These are phyloP conservation scores for Crotalaria pallida DNA, from an alignment of 306 rosid genomes.

Conservation along the genomic window DNA sequence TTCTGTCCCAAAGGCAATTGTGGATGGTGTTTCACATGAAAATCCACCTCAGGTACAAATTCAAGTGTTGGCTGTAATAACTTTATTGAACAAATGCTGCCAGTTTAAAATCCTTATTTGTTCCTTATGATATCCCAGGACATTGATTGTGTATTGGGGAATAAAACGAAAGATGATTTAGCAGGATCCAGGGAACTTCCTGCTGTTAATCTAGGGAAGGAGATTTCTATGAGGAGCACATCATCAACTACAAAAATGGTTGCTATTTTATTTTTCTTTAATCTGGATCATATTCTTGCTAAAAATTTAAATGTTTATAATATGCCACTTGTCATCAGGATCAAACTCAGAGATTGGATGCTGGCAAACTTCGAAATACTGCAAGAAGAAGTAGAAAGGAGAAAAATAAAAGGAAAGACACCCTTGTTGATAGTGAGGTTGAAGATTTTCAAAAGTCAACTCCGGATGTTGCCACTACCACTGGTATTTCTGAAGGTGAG, in stretches of 20 bases:
- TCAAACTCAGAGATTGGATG: constrained; percentile 30
- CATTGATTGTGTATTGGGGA: constrained; percentile 32
- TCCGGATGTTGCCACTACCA: constrained; percentile 37
- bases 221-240: constrained; percentile 32
- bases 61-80: constrained; percentile 18
- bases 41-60: constrained; percentile 48
- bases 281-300: constrained; percentile 31
- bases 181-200: constrained; percentile 33
- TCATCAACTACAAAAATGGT: constrained; percentile 49
- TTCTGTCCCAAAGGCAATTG: constrained; percentile 34
- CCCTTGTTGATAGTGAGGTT: constrained; percentile 27
- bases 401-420: constrained; percentile 50
- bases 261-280: constrained; percentile 21
- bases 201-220: constrained; percentile 33
- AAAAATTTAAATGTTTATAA: constrained; percentile 46
- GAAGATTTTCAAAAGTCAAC: constrained; percentile 31
- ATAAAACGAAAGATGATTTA: constrained; percentile 38
- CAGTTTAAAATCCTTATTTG: constrained; percentile 29
- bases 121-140: constrained; percentile 51
- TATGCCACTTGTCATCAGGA: constrained; percentile 60
- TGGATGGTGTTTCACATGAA: constrained; percentile 29
- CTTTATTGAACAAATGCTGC: constrained; percentile 20
- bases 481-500: constrained; percentile 41
- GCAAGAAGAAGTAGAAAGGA: constrained; percentile 58
- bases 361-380: constrained; percentile 51